Percentiles rank a stretch among this genome's conserved stretches.
phyloP scores from a whole-genome alignment of 352 stramenopile genomes.

The Pythium oligandrum region DNA sequence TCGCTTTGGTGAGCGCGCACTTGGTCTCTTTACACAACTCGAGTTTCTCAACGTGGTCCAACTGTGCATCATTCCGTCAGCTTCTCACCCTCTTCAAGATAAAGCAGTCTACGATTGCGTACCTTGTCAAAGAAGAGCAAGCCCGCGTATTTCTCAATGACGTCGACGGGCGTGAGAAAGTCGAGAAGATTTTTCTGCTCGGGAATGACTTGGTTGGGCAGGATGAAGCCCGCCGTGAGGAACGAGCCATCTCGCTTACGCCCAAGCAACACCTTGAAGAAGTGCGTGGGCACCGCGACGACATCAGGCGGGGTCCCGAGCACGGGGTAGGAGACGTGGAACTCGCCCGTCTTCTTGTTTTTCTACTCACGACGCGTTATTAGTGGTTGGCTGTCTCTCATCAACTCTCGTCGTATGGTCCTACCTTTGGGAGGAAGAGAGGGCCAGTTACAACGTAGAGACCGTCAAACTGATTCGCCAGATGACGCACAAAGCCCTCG shows the following conservation, averaged over 20 bases:
- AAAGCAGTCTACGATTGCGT: not conserved
- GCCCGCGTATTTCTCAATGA: conserved; percentile 91
- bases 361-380: conserved; percentile 19
- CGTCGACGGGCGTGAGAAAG: conserved; percentile 87
- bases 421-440: conserved; percentile 87
- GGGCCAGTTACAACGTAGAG: conserved; percentile 92
- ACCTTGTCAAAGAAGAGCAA: conserved; percentile 93
- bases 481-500: conserved; percentile 82
- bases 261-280: conserved; percentile 94
- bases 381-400: too few species aligned
- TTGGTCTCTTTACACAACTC: conserved; percentile 68
- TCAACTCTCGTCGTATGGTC: too few species aligned
- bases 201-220: conserved; percentile 88
- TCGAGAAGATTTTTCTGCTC: conserved; percentile 72
- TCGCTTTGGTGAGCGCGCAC: conserved; percentile 40
- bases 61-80: conserved; percentile 15
- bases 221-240: conserved; percentile 90
- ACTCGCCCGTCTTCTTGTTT: conserved; percentile 60
- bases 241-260: conserved; percentile 43
- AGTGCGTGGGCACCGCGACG: conserved; percentile 93
- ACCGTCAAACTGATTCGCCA: conserved; percentile 69
- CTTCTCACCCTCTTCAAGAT: too few species aligned
- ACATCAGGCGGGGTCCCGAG: conserved; percentile 85
- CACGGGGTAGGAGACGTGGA: conserved; percentile 65
- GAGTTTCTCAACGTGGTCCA: conserved; percentile 36